phyloP scores from a whole-genome alignment of 2,329 filamentous ascomycete genomes.

The Paecilomyces formosus region DNA sequence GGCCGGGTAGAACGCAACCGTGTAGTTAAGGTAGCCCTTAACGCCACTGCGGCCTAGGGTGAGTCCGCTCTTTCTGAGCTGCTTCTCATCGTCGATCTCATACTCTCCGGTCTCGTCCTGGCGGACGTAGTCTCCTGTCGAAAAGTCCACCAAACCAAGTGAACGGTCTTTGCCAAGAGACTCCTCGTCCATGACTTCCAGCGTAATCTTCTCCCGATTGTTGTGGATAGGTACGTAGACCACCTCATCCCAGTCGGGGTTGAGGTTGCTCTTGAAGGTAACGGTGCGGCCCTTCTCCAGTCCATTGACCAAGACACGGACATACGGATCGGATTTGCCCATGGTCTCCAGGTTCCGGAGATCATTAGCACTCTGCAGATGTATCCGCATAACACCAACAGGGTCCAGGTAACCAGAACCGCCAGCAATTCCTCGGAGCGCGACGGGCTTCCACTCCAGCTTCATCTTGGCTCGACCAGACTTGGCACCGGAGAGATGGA shows the following conservation, averaged over 20 bases:
- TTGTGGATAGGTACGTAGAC: conserved; percentile 90
- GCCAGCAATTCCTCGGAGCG: conserved; percentile 66
- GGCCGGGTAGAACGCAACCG: conserved; percentile 81
- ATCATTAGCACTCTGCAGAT: conserved; percentile 75
- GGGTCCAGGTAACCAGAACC: conserved; percentile 87
- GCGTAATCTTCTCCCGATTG: conserved; percentile 68
- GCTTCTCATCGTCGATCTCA: conserved; percentile 68
- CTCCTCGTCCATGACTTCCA: conserved; percentile 97
- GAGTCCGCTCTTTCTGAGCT: conserved; percentile 58
- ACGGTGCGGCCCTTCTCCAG: conserved; percentile 88
- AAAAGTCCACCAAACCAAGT: conserved; percentile 72
- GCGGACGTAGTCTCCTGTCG: conserved; percentile 67
- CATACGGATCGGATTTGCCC: conserved; percentile 95
- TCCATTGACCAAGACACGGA: conserved; percentile 78
- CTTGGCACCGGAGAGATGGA: conserved; percentile 72
- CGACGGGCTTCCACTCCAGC: conserved; percentile 92
- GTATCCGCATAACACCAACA: conserved; percentile 89
- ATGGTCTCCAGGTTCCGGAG: conserved; percentile 90
- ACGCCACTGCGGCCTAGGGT: conserved; percentile 62
- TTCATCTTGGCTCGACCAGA: conserved; percentile 83
- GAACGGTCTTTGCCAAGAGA: conserved; percentile 84
- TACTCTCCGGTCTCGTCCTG: conserved; percentile 78
- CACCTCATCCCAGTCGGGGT: conserved; percentile 93
- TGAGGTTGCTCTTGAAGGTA: conserved; percentile 90
- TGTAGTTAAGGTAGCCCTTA: conserved; percentile 79